Evolutionary conservation across 2,329 filamentous ascomycete species (phyloP).

Genomic region (Botrytis deweyae): DNA sequence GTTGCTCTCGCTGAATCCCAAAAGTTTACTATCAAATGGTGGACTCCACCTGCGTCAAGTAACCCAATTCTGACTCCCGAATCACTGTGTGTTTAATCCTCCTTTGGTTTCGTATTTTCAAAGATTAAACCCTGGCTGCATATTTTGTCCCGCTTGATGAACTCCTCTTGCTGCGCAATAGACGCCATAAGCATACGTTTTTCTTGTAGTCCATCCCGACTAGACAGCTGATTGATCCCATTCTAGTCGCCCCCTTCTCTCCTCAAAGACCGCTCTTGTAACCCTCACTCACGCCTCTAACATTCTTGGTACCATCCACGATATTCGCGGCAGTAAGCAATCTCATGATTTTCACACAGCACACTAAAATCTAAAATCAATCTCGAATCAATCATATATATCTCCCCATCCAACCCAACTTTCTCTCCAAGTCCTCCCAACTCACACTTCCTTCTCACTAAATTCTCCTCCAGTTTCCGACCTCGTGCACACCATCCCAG

Average conservation of each 20-base stretch:
- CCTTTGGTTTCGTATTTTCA: neutral
- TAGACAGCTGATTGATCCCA: neutral
- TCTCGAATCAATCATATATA: too few species aligned
- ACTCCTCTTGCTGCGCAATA: neutral
- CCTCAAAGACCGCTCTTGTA: slow-evolving; percentile 65
- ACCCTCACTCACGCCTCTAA: slow-evolving; percentile 73
- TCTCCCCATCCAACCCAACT: neutral
- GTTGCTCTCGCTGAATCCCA: slow-evolving; percentile 62
- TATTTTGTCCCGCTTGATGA: neutral
- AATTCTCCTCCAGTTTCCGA: slow-evolving; percentile 45
- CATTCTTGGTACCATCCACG: slow-evolving; percentile 69
- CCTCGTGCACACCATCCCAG: slow-evolving; percentile 48
- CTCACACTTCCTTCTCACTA: neutral
- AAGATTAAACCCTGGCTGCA: neutral
- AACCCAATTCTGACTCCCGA: slow-evolving; percentile 40
- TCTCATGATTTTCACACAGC: too few species aligned
- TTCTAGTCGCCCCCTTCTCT: slow-evolving; percentile 49
- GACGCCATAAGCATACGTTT: too few species aligned
- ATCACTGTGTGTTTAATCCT: slow-evolving; percentile 11
- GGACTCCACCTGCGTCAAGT: slow-evolving; percentile 51
- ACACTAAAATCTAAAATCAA: neutral
- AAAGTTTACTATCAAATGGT: slow-evolving; percentile 67
- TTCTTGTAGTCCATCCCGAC: neutral
- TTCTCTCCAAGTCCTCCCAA: neutral
- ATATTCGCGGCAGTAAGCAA: slow-evolving; percentile 46